These are phyloP conservation scores for Kwoniella bestiolae DNA, from an alignment of 768 basidiomycete genomes.

Conservation along the genomic window DNA sequence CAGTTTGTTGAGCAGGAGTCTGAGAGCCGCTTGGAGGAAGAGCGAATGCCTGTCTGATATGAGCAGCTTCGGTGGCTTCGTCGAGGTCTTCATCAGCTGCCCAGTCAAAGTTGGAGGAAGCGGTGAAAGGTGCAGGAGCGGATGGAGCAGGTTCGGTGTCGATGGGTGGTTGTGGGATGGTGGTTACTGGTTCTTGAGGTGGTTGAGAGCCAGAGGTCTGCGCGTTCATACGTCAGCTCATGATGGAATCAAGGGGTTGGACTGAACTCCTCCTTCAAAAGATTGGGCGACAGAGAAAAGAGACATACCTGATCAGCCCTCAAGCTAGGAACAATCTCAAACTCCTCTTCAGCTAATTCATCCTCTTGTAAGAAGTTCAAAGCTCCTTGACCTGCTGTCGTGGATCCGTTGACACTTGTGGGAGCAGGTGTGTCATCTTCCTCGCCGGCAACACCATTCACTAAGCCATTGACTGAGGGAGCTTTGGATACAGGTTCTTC, in stretches of 20 bases:
- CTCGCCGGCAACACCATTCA: slow-evolving; percentile 8
- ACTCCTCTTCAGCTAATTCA: slow-evolving; percentile 38
- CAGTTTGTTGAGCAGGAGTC: slow-evolving; percentile 11
- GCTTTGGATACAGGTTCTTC: slow-evolving; percentile 16
- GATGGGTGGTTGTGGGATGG: slow-evolving; percentile 7
- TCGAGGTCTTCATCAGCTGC: slow-evolving; percentile 30
- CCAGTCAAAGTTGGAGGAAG: slow-evolving; percentile 24
- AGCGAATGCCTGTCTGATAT: slow-evolving; percentile 27
- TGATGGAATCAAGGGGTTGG: too few species aligned
- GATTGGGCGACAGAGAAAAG: background rate
- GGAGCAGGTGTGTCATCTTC: background rate
- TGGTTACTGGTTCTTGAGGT: slow-evolving; percentile 13
- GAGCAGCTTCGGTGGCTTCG: slow-evolving; percentile 20
- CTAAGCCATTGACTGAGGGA: slow-evolving; percentile 2
- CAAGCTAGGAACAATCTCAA: slow-evolving; percentile 27
- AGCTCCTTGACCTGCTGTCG: slow-evolving; percentile 7
- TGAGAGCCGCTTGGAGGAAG: slow-evolving; percentile 14
- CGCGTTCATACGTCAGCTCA: background rate
- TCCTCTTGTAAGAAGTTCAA: slow-evolving; percentile 51
- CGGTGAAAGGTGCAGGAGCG: background rate
- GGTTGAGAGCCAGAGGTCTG: slow-evolving; percentile 30
- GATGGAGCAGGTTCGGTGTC: slow-evolving; percentile 1
- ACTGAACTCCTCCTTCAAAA: too few species aligned
- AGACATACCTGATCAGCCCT: slow-evolving; percentile 35
- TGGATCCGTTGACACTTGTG: background rate